Percentiles rank a stretch among this genome's conserved stretches.
phyloP scores from a whole-genome alignment of 2,329 filamentous ascomycete species.

The Penicillium sp. region DNA sequence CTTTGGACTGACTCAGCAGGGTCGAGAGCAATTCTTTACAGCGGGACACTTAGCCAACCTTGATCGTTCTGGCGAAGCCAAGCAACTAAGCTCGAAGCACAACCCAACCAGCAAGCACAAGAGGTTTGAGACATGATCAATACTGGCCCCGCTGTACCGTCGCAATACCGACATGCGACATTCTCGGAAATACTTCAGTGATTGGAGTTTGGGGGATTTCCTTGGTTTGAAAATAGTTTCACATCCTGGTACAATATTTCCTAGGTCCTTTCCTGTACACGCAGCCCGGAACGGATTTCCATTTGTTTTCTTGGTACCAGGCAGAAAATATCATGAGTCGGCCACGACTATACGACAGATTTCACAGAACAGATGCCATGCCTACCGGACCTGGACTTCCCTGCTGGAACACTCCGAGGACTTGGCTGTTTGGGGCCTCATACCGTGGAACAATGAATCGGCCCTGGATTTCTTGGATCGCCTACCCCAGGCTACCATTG shows the following conservation, averaged over 20 bases:
- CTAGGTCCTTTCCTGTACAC: constrained; percentile 8
- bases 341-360: constrained; percentile 15
- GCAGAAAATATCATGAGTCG: constrained; percentile 3
- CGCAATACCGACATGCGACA: neutral
- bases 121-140: constrained; percentile 3
- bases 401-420: neutral
- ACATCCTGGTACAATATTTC: neutral
- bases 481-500: neutral
- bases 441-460: neutral
- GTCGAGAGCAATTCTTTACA: too few relatives aligned
- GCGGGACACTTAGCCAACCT: too few relatives aligned
- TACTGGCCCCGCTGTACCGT: neutral
- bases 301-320: constrained; percentile 1
- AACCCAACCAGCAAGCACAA: constrained; percentile 7
- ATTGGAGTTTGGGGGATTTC: neutral
- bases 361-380: constrained; percentile 5
- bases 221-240: neutral
- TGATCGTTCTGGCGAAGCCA: too few relatives aligned
- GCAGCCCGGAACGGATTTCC: constrained; percentile 1
- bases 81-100: neutral
- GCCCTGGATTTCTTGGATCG: neutral
- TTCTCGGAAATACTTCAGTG: neutral
- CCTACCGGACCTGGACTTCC: neutral
- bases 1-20: too few relatives aligned
- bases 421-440: neutral